Percentiles rank a stretch among this genome's conserved stretches.
These are phyloP conservation scores for Populus hybrid DNA, from an alignment of 441 rosid genomes.

Conservation along the genomic window DNA sequence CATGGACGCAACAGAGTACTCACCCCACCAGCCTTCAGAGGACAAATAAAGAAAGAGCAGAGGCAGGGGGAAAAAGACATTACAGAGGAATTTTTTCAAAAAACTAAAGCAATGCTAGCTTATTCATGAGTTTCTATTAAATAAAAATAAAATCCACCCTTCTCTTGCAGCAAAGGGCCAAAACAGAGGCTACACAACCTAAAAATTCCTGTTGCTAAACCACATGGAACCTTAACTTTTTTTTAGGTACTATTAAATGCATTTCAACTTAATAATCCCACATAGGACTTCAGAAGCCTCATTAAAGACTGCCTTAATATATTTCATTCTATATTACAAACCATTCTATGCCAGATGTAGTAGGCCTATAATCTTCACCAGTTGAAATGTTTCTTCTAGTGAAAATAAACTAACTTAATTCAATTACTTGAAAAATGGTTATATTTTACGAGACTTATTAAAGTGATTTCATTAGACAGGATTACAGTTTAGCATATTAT, in stretches of 20 bases:
- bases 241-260: not conserved
- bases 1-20: not conserved
- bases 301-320: not conserved
- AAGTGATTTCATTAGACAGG: not conserved
- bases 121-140: not conserved
- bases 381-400: not conserved
- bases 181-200: not conserved
- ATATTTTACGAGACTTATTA: not conserved
- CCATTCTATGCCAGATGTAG: not conserved
- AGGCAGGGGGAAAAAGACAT: not conserved
- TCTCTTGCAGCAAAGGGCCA: not conserved
- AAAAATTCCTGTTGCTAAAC: not conserved
- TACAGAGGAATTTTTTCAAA: not conserved
- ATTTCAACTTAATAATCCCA: not conserved
- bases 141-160: not conserved
- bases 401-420: not conserved
- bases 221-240: not conserved
- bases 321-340: not conserved
- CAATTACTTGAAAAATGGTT: not conserved
- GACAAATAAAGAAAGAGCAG: not conserved
- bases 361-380: not conserved
- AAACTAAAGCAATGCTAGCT: not conserved
- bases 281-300: not conserved
- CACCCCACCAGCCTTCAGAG: not conserved
- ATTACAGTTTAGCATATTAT: not conserved